Evolutionary conservation across 345 rosid species (phyloP), one percentile per base, ranked within the genome.

Genomic region (Moricandia moricandioides): DNA sequence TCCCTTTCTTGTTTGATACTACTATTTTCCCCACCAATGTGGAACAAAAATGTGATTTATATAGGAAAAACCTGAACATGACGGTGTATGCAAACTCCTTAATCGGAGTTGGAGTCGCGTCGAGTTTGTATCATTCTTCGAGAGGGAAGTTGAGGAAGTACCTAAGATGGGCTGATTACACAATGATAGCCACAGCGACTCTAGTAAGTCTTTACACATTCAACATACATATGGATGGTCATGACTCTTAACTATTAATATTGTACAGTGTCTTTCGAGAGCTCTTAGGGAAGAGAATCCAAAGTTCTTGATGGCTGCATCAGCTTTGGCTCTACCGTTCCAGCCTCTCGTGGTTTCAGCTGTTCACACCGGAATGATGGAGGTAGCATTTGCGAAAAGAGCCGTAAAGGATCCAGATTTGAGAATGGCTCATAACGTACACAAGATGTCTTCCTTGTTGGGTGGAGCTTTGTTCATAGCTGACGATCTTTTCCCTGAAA

Each of bases 301-400:
- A 24, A 95, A 95, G 87, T 78, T 87, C 33, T 75, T 92, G 77
- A 95, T 92, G 99, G 97, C 96, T 39, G 97, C 97, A 57, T 90
- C 99, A 52, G 97, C 97, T 14, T 79, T 87, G 47, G 71, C 89
- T 40, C 72, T 78, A 59, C 81, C 97, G 3, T 73, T 95, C 76
- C 97, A 95, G 78, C 99, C 99, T 21, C 84, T 90, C 47, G 86
- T 95, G 89, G 99, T 95, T 61, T 90, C 99, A 43, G 97, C 89
- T 14, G 72, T 91, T 77, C 99, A 91, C 82, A 84, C 97, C 30
- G 99, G 98, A 70, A 86, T 95, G 88, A 90, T 91, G 99, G 96
- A 91, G 99, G 97, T 90, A 47, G 95, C 89, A 63, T 91, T 91
- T 83, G 96, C 97, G 0, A 88, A 88, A 78, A 78, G 91, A 81